Evolutionary conservation across 1,284 basidiomycete genomes (phyloP).

Genomic region (Cryptococcus sp.): DNA sequence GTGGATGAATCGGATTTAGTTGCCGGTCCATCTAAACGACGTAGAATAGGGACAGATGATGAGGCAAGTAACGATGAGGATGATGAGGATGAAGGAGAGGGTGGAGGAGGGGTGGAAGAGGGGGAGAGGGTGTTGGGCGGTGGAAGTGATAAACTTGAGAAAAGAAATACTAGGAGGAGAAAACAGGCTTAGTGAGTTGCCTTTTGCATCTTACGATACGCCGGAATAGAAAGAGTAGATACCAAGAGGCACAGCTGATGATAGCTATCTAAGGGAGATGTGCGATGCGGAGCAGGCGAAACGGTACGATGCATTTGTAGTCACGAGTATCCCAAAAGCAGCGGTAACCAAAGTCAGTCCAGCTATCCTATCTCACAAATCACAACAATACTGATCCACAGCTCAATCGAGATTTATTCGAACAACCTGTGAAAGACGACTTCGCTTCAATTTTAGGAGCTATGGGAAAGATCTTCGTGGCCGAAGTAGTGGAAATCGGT

Average conservation of each 20-base stretch:
- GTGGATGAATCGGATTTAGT: conserved; percentile 17
- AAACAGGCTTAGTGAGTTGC: neutral
- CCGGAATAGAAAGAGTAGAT: too few species aligned
- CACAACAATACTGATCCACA: conserved; percentile 9
- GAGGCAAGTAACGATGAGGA: conserved; percentile 17
- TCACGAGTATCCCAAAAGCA: conserved; percentile 28
- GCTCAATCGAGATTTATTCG: conserved; percentile 39
- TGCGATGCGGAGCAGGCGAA: conserved; percentile 37
- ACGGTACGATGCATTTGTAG: conserved; percentile 39
- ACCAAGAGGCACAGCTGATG: neutral
- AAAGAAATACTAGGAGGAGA: conserved; percentile 2
- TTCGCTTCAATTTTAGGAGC: conserved; percentile 31
- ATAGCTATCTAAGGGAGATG: conserved; percentile 30
- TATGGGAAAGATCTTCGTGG: conserved; percentile 44
- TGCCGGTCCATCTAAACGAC: conserved; percentile 7
- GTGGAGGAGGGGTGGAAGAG: conserved; percentile 1
- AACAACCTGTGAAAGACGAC: conserved; percentile 32
- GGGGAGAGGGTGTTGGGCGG: conserved; percentile 9
- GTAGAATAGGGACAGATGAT: conserved; percentile 12
- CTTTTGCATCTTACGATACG: neutral
- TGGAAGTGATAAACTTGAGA: conserved; percentile 4
- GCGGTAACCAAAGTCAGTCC: conserved; percentile 34
- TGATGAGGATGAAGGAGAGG: conserved; percentile 16
- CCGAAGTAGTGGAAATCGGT: conserved; percentile 43
- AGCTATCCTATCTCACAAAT: neutral